Conservation (phyloP, 1,284 basidiomycete species). For the Irpex sp. region DNA sequence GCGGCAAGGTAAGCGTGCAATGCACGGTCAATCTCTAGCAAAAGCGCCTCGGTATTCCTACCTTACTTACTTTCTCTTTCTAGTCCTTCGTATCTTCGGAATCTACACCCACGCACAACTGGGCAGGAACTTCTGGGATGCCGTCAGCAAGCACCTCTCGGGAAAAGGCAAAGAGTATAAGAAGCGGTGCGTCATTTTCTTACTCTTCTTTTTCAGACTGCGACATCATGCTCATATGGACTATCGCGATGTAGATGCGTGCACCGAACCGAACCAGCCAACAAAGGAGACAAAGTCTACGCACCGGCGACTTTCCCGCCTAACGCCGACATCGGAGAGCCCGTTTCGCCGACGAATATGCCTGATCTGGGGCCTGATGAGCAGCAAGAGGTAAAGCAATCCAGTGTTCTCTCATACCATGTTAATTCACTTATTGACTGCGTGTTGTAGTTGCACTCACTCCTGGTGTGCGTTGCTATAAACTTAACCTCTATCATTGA, state of each 20-base stretch:
- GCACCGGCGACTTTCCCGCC: conserved; percentile 39
- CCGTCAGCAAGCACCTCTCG: conserved; percentile 57
- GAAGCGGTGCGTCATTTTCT: conserved; percentile 40
- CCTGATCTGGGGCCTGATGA: conserved; percentile 47
- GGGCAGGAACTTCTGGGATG: conserved; percentile 64
- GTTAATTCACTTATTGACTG: background rate
- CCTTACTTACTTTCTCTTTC: background rate
- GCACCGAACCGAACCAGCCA: conserved; percentile 47
- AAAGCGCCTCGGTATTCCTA: background rate
- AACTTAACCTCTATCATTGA: conserved; percentile 9
- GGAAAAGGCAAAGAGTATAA: conserved; percentile 64
- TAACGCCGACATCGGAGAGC: conserved; percentile 11
- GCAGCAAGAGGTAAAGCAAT: conserved; percentile 46
- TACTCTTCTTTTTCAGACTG: background rate
- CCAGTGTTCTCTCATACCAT: background rate
- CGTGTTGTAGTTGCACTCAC: conserved; percentile 54
- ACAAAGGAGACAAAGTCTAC: conserved; percentile 50
- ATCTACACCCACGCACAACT: conserved; percentile 71
- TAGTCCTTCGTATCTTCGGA: conserved; percentile 70
- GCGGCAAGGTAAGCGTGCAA: conserved; percentile 52
- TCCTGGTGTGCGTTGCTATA: conserved; percentile 57
- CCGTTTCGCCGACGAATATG: conserved; percentile 21
- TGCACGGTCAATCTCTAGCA: background rate
- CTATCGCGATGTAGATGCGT: conserved; percentile 43
- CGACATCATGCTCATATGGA: background rate